Evolutionary conservation across 164 flowering plant species (phyloP).

Genomic region (Echeveria elegans): DNA sequence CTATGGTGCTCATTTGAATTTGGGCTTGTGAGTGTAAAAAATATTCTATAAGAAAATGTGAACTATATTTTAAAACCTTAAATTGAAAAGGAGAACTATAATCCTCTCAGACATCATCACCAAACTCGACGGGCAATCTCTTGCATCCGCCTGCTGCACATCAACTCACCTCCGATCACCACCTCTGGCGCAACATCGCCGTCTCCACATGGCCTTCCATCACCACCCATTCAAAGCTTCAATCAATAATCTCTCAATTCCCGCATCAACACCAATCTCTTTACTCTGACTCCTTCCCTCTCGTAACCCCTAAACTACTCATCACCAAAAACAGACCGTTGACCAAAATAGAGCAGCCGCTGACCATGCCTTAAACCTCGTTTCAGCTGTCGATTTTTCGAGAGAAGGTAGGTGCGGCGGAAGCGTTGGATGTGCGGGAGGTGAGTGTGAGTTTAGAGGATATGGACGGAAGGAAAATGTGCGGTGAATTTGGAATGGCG

Average conservation of each 20-base stretch:
- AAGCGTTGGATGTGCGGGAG: conserved; percentile 49
- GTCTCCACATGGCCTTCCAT: conserved; percentile 59
- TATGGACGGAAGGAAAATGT: conserved; percentile 51
- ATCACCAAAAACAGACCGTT: background rate
- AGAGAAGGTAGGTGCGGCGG: conserved; percentile 24
- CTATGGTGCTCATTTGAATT: too few relatives aligned
- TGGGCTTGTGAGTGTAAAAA: too few relatives aligned
- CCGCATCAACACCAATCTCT: conserved; percentile 52
- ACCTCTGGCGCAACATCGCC: conserved; percentile 54
- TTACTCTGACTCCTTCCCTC: conserved; percentile 61
- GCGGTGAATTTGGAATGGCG: conserved; percentile 46
- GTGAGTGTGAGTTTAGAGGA: conserved; percentile 60
- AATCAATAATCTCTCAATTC: conserved; percentile 35
- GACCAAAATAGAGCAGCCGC: background rate
- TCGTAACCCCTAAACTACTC: conserved; percentile 12
- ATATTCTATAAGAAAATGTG: too few relatives aligned
- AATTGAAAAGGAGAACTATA: too few relatives aligned
- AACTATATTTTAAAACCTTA: too few relatives aligned
- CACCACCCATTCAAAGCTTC: conserved; percentile 26
- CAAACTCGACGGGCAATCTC: conserved; percentile 55
- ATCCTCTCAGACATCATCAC: conserved; percentile 50
- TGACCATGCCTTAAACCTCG: conserved; percentile 17
- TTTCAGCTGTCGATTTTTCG: conserved; percentile 71
- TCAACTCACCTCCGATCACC: conserved; percentile 39
- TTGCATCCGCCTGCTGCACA: conserved; percentile 44